Percentiles rank a stretch among this genome's conserved stretches.
Conservation (phyloP, 176 grass and related monocot genomes). For the Poa annua region DNA sequence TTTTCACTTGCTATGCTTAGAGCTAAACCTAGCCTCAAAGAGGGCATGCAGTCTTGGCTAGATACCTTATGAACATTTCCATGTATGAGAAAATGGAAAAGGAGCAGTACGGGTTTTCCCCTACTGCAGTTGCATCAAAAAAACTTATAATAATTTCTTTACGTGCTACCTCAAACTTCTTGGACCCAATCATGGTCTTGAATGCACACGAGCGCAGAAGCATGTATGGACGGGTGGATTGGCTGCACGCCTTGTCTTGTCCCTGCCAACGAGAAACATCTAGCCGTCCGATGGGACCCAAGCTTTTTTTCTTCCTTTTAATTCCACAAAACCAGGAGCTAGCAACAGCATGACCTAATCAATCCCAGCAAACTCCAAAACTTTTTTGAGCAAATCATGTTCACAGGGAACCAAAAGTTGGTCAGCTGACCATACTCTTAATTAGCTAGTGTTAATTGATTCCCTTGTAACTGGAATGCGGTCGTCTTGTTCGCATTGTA, state of each 20-base stretch:
- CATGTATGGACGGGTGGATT: background rate
- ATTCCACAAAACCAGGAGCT: constrained; percentile 44
- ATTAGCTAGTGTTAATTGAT: no score
- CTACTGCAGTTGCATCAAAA: no score
- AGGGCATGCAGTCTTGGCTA: no score
- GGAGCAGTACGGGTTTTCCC: no score
- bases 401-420: constrained; percentile 3
- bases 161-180: no score
- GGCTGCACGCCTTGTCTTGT: constrained; percentile 4
- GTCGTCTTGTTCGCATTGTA: no score
- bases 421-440: background rate
- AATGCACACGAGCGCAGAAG: constrained; percentile 40
- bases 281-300: constrained; percentile 34
- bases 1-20: no score
- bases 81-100: no score
- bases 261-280: constrained; percentile 8
- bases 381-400: constrained; percentile 33
- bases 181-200: constrained; percentile 11
- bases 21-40: no score
- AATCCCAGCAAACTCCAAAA: constrained; percentile 8
- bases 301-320: constrained; percentile 26
- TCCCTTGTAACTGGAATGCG: no score
- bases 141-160: no score
- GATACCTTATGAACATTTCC: no score
- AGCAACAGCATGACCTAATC: constrained; percentile 5